Evolutionary conservation across 495 filamentous ascomycete species (phyloP), one percentile per base, ranked within the genome.

Genomic region (Penicillium flavigenum): DNA sequence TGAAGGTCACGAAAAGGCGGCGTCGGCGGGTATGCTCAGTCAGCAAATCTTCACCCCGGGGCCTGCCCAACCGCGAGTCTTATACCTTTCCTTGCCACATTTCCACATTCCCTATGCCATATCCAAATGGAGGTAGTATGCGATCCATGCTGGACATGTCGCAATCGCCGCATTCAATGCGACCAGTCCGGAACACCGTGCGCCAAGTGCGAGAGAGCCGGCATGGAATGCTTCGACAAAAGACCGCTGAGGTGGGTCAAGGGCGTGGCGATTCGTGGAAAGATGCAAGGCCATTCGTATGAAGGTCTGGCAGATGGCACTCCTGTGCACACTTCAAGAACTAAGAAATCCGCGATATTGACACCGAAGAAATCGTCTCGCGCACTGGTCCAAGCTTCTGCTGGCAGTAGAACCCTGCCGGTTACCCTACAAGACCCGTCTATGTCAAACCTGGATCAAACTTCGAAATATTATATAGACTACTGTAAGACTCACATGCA

Each of bases 81-180:
- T 20, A 53, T 26, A 14, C 22, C 14, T 44, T 29, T 39, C 9
- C 10, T 5, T 27, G n/a, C 38, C 39, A 31, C 36, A 17, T 27
- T 19, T 22, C n/a, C 29, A 17, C 27, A 27, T n/a, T 20, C 5
- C 27, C 17, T n/a, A 48, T 48, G 46, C 31, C 29, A 32, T n/a
- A 32, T 48, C 27, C 46, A 45, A 36, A 66, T 64, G 59, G 53
- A 58, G 27, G 19, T 16, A 51, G 46, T 56, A 46, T 27, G 47
- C 29, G 27, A 45, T 26, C 61, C 66, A 42, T 82, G 79, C 59
- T 80, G 78, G 47, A 80, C 76, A 58, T 82, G 82, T 62, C 82
- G 81, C 17, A 74, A 70, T 2, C 78, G 79, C 47, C 77, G 81
- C 44, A 76, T 81, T 4, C 79, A 82, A 57, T 86, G 83, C 61